phyloP scores from a whole-genome alignment of 225 moss, liverwort and hornwort genomes.

The Polytrichum formosum region DNA sequence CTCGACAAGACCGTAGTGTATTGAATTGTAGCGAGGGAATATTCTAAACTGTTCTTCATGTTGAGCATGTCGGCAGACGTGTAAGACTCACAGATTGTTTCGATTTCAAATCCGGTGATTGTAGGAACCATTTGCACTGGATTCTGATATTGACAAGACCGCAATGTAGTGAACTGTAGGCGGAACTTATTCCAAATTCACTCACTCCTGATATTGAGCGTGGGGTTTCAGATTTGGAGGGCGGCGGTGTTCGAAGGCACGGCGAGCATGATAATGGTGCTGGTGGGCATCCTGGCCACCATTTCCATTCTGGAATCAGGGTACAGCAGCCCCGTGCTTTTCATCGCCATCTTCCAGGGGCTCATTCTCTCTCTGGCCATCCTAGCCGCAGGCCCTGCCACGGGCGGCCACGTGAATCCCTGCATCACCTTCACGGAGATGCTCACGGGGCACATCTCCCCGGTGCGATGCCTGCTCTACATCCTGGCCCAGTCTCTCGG shows the following conservation, averaged over 20 bases:
- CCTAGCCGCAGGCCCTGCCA: slow-evolving; percentile 36
- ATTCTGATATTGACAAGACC: no score
- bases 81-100: no score
- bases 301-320: slow-evolving; percentile 15
- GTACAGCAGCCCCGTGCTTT: slow-evolving; percentile 17
- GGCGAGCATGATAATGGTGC: slow-evolving; percentile 18
- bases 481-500: slow-evolving; percentile 33
- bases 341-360: slow-evolving; percentile 21
- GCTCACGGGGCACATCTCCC: slow-evolving; percentile 43
- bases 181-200: no score
- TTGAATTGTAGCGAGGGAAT: no score
- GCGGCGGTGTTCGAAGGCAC: slow-evolving; percentile 14
- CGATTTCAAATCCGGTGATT: no score
- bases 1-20: no score
- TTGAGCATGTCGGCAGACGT: no score
- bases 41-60: no score
- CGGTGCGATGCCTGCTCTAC: slow-evolving; percentile 29
- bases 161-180: no score
- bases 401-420: slow-evolving; percentile 51
- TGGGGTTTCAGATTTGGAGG: slow-evolving; percentile 5
- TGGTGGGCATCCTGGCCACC: slow-evolving; percentile 24
- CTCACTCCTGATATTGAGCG: no score
- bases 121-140: no score
- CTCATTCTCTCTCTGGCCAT: slow-evolving; percentile 31
- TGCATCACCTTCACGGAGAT: slow-evolving; percentile 38